Percentiles rank a stretch among this genome's conserved stretches.
These are phyloP conservation scores for Cercospora zeae-maydis DNA, from an alignment of 2,329 filamentous ascomycete species.

Conservation along the genomic window DNA sequence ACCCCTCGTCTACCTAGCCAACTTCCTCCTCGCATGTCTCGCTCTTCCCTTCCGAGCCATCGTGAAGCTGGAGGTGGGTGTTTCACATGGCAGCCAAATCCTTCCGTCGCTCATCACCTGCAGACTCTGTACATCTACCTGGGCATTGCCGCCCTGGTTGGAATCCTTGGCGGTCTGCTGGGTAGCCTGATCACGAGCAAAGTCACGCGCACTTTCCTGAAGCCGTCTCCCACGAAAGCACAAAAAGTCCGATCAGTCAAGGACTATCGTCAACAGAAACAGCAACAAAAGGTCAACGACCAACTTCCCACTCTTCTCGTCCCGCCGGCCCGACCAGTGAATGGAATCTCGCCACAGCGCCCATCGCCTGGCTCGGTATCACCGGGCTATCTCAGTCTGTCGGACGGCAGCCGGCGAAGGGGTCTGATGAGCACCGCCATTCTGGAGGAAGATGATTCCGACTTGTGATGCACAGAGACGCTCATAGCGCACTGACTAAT, in stretches of 20 bases:
- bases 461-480: slow-evolving; percentile 35
- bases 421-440: slow-evolving; percentile 64
- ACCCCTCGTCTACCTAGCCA: slow-evolving; percentile 49
- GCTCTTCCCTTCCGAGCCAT: slow-evolving; percentile 52
- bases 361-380: slow-evolving; percentile 21
- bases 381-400: slow-evolving; percentile 26
- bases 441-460: slow-evolving; percentile 65
- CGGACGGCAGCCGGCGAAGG: slow-evolving; percentile 37
- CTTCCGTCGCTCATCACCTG: slow-evolving; percentile 27
- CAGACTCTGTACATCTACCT: slow-evolving; percentile 56
- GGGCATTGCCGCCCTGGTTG: slow-evolving; percentile 64
- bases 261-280: slow-evolving; percentile 35
- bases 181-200: slow-evolving; percentile 57
- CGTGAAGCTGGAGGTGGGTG: slow-evolving; percentile 54
- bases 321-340: neutral
- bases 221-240: slow-evolving; percentile 21
- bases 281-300: slow-evolving; percentile 22
- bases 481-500: neutral
- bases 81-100: neutral
- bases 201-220: slow-evolving; percentile 21
- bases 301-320: slow-evolving; percentile 12
- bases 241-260: slow-evolving; percentile 27
- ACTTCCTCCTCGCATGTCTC: slow-evolving; percentile 41
- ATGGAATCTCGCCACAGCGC: slow-evolving; percentile 10
- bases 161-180: slow-evolving; percentile 59